Base-by-base conservation (phyloP, 164 flowering plant species). In the Cinnamomum chago region DNA sequence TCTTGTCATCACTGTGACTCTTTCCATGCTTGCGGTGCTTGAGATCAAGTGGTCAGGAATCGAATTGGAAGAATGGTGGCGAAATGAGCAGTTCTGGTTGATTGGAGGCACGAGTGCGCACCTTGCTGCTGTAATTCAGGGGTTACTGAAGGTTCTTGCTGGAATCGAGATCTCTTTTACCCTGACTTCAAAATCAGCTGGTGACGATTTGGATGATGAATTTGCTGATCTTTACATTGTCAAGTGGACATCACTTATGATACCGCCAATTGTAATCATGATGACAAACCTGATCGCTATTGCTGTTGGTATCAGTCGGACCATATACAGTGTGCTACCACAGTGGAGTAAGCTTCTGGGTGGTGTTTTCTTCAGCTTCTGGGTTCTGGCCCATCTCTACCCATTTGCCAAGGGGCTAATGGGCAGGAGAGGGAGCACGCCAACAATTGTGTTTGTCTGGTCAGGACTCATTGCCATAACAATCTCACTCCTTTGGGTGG, bases 401-500 rank as follows among this genome's bases (percentile, higher is more conserved):
- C 96, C 96, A 2, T 91, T 91, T 23, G 96, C 96, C 12, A 91
- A 91, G 68, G 96, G 96, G 14, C 75, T 91, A 78, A 90, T 91
- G 92, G 93, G 96, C 0, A 82, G 91, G 76, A 78, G 90, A 76
- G 83, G 90, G 22, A 91, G 87, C 82, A 86, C 92, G 0, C 96
- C 93, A 0, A 90, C 96, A 0, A 87, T 89, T 23, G 93, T 89
- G 18, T 87, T 86, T 64, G 92, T 91, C 2, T 89, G 95, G 95
- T 82, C 95, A 0, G 93, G 93, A 14, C 87, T 91, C 50, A 87
- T 91, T 30, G 90, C 95, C 2, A 91, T 91, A 40, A 89, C 90
- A 7, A 71, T 91, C 13, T 91, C 93, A 0, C 78, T 91, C 79
- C 85, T 91, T 11, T 91, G 92, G 90, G 76, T 86, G 0, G 81